phyloP scores from a whole-genome alignment of 305 asterid genomes.

The Fraxinus latifolia region DNA sequence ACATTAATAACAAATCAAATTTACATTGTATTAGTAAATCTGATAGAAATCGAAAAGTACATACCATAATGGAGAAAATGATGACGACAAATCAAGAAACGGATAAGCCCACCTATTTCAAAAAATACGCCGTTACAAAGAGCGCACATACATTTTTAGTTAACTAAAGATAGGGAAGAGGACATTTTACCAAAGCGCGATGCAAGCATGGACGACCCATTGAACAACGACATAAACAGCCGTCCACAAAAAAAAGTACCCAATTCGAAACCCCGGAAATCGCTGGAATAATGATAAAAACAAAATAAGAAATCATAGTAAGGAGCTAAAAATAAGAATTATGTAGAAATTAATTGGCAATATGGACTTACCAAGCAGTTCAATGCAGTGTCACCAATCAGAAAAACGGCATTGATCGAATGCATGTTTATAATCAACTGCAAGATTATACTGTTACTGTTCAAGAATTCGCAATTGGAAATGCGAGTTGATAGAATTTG shows the following conservation, averaged over 20 bases:
- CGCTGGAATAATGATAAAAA: conserved; percentile 49
- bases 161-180: not conserved
- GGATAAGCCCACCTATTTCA: conserved; percentile 97
- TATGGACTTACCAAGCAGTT: conserved; percentile 65
- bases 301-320: not conserved
- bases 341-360: not conserved
- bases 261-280: conserved; percentile 93
- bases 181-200: conserved; percentile 55
- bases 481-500: not conserved
- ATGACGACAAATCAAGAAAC: conserved; percentile 82
- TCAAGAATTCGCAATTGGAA: conserved; percentile 11
- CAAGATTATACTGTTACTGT: conserved; percentile 19
- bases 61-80: conserved; percentile 90
- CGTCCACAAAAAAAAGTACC: conserved; percentile 86
- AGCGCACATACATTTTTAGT: not conserved
- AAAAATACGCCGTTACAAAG: conserved; percentile 5
- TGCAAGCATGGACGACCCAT: conserved; percentile 82
- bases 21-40: not conserved
- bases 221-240: conserved; percentile 62
- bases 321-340: not conserved
- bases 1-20: not conserved
- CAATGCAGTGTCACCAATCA: conserved; percentile 81
- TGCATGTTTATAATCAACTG: conserved; percentile 97
- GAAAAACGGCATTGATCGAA: conserved; percentile 73
- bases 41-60: conserved; percentile 10